Percentiles rank a stretch among this genome's conserved stretches.
These are phyloP conservation scores for Alloascoidea hylecoeti DNA, from an alignment of 805 yeast species.

Conservation along the genomic window DNA sequence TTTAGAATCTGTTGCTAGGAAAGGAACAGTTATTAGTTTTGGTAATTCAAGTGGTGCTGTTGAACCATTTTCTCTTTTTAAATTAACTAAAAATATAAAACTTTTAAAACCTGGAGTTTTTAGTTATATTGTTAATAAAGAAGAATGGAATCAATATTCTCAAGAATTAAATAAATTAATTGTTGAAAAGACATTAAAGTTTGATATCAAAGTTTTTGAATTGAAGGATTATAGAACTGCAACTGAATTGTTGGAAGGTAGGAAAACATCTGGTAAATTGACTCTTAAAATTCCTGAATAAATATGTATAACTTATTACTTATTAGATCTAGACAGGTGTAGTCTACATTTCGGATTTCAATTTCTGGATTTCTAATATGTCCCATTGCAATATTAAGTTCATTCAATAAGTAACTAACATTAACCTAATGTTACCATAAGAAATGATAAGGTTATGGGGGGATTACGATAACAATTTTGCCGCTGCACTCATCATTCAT, in stretches of 20 bases:
- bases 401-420: too few species aligned
- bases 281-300: constrained; percentile 2
- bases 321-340: too few species aligned
- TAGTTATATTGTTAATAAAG: constrained; percentile 30
- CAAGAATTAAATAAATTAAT: constrained; percentile 22
- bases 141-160: constrained; percentile 39
- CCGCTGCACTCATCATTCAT: too few species aligned
- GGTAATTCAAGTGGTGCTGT: constrained; percentile 86
- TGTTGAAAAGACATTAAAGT: constrained; percentile 25
- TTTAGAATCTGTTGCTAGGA: constrained; percentile 41
- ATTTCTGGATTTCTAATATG: too few species aligned
- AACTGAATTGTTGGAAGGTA: constrained; percentile 41
- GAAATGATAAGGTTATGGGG: too few species aligned
- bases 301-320: too few species aligned
- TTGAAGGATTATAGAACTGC: constrained; percentile 46
- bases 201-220: neutral
- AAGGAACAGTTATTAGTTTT: constrained; percentile 62
- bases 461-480: too few species aligned
- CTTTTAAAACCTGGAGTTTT: constrained; percentile 40
- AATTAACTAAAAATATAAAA: constrained; percentile 48
- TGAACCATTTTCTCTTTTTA: constrained; percentile 42
- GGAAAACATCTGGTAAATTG: constrained; percentile 46
- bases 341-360: too few species aligned
- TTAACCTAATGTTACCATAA: too few species aligned
- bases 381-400: too few species aligned